Evolutionary conservation across 352 stramenopile genomes (phyloP).

Genomic region (Pythium grandisporangium): DNA sequence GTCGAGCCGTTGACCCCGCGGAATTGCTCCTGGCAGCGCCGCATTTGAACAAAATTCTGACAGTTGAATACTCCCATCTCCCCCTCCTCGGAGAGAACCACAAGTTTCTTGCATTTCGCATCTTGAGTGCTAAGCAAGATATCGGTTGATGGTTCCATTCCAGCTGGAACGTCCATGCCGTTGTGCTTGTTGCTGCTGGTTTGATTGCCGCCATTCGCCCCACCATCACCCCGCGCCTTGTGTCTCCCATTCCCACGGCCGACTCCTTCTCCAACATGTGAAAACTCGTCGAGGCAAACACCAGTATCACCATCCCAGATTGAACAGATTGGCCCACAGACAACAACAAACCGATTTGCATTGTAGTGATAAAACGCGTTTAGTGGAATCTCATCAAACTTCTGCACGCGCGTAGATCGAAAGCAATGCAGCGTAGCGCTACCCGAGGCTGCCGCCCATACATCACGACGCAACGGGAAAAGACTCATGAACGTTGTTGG

Average conservation of each 20-base stretch:
- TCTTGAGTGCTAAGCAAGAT: constrained; percentile 48
- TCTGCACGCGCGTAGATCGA: constrained; percentile 42
- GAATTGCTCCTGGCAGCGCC: constrained; percentile 47
- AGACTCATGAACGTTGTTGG: constrained; percentile 48
- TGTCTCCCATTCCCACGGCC: background rate
- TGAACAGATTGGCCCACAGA: constrained; percentile 47
- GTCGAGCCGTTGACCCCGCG: constrained; percentile 3
- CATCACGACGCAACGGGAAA: constrained; percentile 39
- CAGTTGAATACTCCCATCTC: constrained; percentile 62
- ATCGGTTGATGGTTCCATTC: constrained; percentile 19
- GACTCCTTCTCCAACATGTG: constrained; percentile 20
- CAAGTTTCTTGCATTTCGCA: constrained; percentile 46
- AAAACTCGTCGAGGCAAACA: constrained; percentile 44
- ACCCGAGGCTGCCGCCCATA: constrained; percentile 41
- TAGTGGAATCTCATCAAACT: constrained; percentile 61
- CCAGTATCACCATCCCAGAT: constrained; percentile 64
- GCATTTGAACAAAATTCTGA: constrained; percentile 68
- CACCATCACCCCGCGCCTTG: background rate
- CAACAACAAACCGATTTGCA: constrained; percentile 57
- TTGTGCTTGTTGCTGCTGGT: constrained; percentile 4
- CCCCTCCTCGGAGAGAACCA: constrained; percentile 43
- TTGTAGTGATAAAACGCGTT: constrained; percentile 65
- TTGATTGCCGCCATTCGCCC: constrained; percentile 1
- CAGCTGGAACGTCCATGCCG: background rate
- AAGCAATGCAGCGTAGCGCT: constrained; percentile 49